These are phyloP conservation scores for Trichaptum fuscoviolaceum DNA, from an alignment of 768 basidiomycete genomes.

Conservation along the genomic window DNA sequence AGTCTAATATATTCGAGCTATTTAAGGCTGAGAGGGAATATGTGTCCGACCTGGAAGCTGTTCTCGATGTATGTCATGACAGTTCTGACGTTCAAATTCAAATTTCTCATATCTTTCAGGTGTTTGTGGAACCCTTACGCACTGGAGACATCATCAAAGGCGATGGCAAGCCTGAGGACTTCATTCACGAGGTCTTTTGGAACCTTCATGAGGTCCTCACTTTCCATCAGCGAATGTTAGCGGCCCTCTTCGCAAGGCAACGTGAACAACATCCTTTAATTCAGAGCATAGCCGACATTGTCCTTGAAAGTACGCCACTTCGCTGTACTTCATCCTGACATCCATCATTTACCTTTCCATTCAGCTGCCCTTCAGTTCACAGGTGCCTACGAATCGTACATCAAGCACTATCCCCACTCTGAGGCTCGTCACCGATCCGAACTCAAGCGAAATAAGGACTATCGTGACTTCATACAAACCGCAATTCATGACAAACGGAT, in stretches of 20 bases:
- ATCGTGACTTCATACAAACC: conserved; percentile 60
- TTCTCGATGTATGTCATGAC: conserved; percentile 50
- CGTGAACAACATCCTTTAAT: conserved; percentile 81
- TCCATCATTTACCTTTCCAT: conserved; percentile 5
- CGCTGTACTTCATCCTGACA: not conserved
- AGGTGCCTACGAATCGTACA: conserved; percentile 70
- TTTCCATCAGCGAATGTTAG: conserved; percentile 66
- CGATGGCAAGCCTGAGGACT: conserved; percentile 41
- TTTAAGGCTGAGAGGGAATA: conserved; percentile 90
- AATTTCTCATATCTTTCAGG: conserved; percentile 32
- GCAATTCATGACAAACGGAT: conserved; percentile 60
- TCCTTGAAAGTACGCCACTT: conserved; percentile 62
- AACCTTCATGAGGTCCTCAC: conserved; percentile 67
- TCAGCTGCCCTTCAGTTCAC: conserved; percentile 42
- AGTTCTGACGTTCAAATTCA: not conserved
- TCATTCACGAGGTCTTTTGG: conserved; percentile 78
- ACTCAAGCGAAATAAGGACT: conserved; percentile 59
- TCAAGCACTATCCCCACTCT: conserved; percentile 84
- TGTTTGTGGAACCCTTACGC: conserved; percentile 67
- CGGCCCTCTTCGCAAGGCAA: conserved; percentile 72
- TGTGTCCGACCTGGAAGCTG: conserved; percentile 68
- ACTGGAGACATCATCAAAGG: conserved; percentile 55
- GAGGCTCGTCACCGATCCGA: conserved; percentile 79
- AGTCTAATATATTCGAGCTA: conserved; percentile 84
- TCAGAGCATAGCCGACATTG: conserved; percentile 76